phyloP scores from a whole-genome alignment of 2,329 filamentous ascomycete genomes.

The Stemphylium lycopersici region DNA sequence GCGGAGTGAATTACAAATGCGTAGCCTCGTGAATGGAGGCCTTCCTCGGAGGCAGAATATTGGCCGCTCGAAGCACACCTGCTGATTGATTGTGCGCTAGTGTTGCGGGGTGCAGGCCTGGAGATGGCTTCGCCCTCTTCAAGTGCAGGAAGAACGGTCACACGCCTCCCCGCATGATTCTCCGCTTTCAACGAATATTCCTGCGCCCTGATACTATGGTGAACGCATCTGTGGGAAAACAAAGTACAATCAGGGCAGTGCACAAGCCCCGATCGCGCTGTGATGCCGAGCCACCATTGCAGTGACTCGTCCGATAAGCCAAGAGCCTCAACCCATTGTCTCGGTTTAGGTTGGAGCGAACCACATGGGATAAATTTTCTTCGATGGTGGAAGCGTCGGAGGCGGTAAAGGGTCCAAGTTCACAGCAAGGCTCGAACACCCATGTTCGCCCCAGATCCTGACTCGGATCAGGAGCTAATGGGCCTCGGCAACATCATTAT shows the following conservation, averaged over 20 bases:
- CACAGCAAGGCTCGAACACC: background rate
- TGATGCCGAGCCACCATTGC: background rate
- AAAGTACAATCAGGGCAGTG: background rate
- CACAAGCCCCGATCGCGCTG: background rate
- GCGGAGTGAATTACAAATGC: background rate
- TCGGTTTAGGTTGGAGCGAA: background rate
- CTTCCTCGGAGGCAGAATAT: slow-evolving; percentile 1
- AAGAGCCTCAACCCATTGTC: background rate
- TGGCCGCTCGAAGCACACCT: background rate
- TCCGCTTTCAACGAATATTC: background rate
- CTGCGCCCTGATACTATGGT: background rate
- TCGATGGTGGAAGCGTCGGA: background rate
- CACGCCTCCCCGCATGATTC: background rate
- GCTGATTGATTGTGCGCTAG: background rate
- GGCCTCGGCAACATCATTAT: slow-evolving; percentile 12
- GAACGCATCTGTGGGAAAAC: background rate
- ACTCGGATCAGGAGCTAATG: background rate
- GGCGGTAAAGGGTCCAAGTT: background rate
- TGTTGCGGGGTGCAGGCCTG: background rate
- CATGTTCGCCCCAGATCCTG: background rate
- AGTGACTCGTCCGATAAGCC: background rate
- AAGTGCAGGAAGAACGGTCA: background rate
- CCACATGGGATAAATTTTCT: background rate
- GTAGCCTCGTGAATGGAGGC: background rate
- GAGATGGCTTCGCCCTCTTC: background rate